Base-by-base conservation (phyloP, 495 filamentous ascomycete species). In the Gamarada debralockiae region DNA sequence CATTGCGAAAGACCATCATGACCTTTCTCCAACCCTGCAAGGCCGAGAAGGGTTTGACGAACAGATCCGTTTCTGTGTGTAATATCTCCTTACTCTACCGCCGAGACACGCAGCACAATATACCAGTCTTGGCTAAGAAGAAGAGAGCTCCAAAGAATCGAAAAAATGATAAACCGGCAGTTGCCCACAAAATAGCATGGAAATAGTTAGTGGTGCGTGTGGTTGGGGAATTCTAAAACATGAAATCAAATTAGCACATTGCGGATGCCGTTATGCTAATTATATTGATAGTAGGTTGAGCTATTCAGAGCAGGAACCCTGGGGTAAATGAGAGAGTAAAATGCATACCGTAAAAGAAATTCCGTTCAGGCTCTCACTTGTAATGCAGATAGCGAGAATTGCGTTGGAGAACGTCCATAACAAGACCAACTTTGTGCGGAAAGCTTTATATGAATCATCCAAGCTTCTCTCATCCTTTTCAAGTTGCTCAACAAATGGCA, bases 401-500 rank as follows among this genome's bases (percentile, higher is more conserved):
- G 80, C 85, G 70, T 97, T 97, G 42, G 89, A 91, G 71, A 96
- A 95, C 56, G 96, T 86, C 92, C 92, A 97, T 6, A 81, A 70
- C 20, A 88, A 85, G 34, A 96, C 89, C 25, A 97, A 76, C 49
- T 84, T 85, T 13, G 92, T 97, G 69, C 92, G 75, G 90, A 97
- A 97, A 73, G 87, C 88, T 78, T 95, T 96, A 80, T 97, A 97
- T 25, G 88, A 92, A 63, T 97, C 92, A 50, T 97, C 92, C 51
- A 96, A 77, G 6, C 85, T 87, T 75, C 90, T 92, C 66, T 84
- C 79, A 21, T 89, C 87, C 20, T 80, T 70, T 58, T 79, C 73
- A 52, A 87, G 80, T 23, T 79, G 80, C 10, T 87, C 82, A 40
- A 89, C 73, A 67, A 83, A 96, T 5, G 89, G 87, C 13, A 82